Evolutionary conservation across 169 alveolate species (phyloP).

Genomic region (Prorocentrum cordatum): DNA sequence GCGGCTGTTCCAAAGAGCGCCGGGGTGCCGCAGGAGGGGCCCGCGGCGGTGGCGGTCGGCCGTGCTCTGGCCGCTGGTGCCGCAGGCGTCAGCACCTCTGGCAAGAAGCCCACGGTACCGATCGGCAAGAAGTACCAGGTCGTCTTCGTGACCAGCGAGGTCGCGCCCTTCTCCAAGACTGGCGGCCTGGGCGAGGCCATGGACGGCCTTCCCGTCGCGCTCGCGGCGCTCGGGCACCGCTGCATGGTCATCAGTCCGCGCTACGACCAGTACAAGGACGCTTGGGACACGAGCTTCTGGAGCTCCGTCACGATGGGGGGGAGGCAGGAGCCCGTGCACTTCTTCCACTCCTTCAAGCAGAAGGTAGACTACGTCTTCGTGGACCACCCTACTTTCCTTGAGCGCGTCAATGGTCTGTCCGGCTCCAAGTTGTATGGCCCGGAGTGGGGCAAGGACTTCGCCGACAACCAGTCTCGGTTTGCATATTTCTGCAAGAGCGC

Average conservation of each 20-base stretch:
- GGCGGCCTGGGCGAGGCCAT: conserved; percentile 72
- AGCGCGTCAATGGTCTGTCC: neutral
- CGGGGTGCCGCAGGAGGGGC: conserved; percentile 12
- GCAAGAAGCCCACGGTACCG: conserved; percentile 13
- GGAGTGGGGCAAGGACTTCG: conserved; percentile 57
- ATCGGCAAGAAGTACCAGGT: conserved; percentile 52
- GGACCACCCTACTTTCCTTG: conserved; percentile 69
- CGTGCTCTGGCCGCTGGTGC: neutral
- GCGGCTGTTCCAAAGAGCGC: too few relatives aligned
- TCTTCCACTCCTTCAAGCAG: conserved; percentile 65
- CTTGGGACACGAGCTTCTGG: conserved; percentile 68
- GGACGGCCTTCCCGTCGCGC: conserved; percentile 69
- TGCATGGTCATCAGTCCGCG: conserved; percentile 58
- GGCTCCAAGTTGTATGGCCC: conserved; percentile 47
- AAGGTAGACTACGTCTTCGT: conserved; percentile 71
- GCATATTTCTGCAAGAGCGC: conserved; percentile 42
- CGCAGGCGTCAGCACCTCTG: neutral
- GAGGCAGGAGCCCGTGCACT: conserved; percentile 28
- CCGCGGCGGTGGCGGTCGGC: conserved; percentile 44
- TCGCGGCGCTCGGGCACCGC: conserved; percentile 69
- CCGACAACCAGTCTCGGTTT: conserved; percentile 59
- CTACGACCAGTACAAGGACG: conserved; percentile 70
- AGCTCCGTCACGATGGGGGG: conserved; percentile 27
- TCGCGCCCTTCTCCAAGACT: conserved; percentile 69
- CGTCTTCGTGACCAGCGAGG: conserved; percentile 68